phyloP scores from a whole-genome alignment of 2,329 filamentous ascomycete genomes.

The Periconia digitata region DNA sequence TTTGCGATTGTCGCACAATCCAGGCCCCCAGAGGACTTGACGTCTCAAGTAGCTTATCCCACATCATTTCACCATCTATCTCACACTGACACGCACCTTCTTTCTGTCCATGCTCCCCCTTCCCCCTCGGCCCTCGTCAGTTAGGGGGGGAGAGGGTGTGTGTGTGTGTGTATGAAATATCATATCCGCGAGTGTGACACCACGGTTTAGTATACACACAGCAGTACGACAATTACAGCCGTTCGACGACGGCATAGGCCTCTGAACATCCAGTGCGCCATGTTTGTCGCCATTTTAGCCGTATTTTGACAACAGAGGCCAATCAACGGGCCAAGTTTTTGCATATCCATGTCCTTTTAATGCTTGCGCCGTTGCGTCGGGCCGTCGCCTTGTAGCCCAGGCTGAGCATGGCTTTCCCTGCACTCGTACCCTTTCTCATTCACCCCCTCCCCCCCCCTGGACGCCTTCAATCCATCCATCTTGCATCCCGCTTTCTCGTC shows the following conservation, averaged over 20 bases:
- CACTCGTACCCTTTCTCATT: conserved; percentile 14
- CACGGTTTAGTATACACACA: neutral
- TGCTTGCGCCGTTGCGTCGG: conserved; percentile 33
- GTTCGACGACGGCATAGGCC: conserved; percentile 12
- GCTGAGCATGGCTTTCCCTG: conserved; percentile 21
- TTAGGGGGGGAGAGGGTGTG: no score
- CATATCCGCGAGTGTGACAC: neutral
- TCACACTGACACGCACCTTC: neutral
- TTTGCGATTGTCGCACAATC: neutral
- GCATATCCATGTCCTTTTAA: conserved; percentile 38
- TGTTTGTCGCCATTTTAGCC: conserved; percentile 35
- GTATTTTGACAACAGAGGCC: conserved; percentile 29
- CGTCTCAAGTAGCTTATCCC: neutral
- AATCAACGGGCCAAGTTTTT: conserved; percentile 22
- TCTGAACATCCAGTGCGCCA: conserved; percentile 17
- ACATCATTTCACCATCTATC: neutral
- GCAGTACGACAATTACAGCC: neutral
- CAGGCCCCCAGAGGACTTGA: neutral
- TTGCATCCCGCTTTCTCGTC: conserved; percentile 5
- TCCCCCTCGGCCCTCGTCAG: neutral
- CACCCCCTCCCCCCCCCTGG: neutral
- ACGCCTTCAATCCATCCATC: neutral
- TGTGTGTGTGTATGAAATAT: no score
- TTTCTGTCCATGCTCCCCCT: neutral
- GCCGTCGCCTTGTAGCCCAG: conserved; percentile 26